These are phyloP conservation scores for Croton setiger DNA, from an alignment of 441 rosid genomes.

Conservation along the genomic window DNA sequence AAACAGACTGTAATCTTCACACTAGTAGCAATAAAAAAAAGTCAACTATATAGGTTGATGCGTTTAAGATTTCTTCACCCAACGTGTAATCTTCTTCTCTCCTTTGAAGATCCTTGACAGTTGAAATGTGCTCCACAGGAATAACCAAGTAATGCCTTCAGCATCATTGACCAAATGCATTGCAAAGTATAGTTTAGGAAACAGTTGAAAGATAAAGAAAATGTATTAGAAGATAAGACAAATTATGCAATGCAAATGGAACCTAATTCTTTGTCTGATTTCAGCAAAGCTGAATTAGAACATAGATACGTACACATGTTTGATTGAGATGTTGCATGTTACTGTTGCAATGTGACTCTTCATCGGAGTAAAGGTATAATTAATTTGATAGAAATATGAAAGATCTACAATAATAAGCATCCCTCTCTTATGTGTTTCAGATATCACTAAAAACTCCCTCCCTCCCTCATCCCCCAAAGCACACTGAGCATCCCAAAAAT, in stretches of 20 bases:
- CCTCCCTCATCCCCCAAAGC: no score
- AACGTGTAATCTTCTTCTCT: conserved; percentile 68
- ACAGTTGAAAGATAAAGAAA: neutral
- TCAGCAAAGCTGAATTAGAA: neutral
- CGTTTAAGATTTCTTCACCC: conserved; percentile 38
- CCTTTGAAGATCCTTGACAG: conserved; percentile 58
- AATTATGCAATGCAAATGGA: conserved; percentile 7
- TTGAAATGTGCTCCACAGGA: conserved; percentile 72
- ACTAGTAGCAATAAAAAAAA: neutral
- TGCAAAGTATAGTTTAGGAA: conserved; percentile 4
- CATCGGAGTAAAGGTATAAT: neutral
- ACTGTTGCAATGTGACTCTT: neutral
- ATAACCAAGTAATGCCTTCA: conserved; percentile 86
- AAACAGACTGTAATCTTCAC: neutral
- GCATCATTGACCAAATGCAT: neutral
- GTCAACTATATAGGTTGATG: neutral
- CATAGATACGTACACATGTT: neutral
- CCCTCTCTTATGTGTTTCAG: no score
- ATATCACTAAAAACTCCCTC: no score
- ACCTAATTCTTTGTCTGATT: neutral
- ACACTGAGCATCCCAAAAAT: no score
- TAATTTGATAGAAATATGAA: neutral
- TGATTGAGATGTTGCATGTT: neutral
- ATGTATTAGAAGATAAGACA: neutral
- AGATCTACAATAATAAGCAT: no score